A percentile compares a stretch with the other conserved stretches of the same genome.
phyloP scores from a whole-genome alignment of 306 rosid genomes.

The Cucumis hystrix region DNA sequence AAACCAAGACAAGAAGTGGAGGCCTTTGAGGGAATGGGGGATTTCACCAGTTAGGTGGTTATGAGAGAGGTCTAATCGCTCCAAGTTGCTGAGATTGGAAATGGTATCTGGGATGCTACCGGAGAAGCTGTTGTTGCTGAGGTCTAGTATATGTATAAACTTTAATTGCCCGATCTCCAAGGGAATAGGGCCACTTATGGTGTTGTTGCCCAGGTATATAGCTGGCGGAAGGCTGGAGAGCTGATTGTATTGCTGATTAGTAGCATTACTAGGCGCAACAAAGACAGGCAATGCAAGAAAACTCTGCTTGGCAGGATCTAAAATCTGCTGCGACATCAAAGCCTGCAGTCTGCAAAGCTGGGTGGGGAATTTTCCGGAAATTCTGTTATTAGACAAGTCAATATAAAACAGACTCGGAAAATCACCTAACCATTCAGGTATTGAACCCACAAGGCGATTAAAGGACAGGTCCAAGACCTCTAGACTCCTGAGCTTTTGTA shows the following conservation, averaged over 20 bases:
- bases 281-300: constrained; percentile 78
- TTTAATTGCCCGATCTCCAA: constrained; percentile 45
- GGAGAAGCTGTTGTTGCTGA: constrained; percentile 52
- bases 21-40: constrained; percentile 49
- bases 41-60: constrained; percentile 67
- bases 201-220: constrained; percentile 48
- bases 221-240: constrained; percentile 71
- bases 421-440: constrained; percentile 61
- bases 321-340: constrained; percentile 14
- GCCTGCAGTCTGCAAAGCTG: constrained; percentile 45
- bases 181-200: constrained; percentile 54
- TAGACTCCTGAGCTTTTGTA: constrained; percentile 41
- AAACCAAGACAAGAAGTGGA: constrained; percentile 76
- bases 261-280: constrained; percentile 50
- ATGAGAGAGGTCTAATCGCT: constrained; percentile 59
- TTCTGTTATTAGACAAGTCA: constrained; percentile 51
- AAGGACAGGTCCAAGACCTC: constrained; percentile 68
- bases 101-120: constrained; percentile 60
- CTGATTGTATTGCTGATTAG: constrained; percentile 65
- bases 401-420: constrained; percentile 66
- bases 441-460: constrained; percentile 43
- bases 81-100: constrained; percentile 55
- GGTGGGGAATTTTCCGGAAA: constrained; percentile 49
- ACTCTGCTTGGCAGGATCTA: constrained; percentile 28
- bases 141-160: constrained; percentile 49